Evolutionary conservation across 83 land plant species (phyloP), one percentile per base, ranked within the genome.

Genomic region (Larix sibirica): DNA sequence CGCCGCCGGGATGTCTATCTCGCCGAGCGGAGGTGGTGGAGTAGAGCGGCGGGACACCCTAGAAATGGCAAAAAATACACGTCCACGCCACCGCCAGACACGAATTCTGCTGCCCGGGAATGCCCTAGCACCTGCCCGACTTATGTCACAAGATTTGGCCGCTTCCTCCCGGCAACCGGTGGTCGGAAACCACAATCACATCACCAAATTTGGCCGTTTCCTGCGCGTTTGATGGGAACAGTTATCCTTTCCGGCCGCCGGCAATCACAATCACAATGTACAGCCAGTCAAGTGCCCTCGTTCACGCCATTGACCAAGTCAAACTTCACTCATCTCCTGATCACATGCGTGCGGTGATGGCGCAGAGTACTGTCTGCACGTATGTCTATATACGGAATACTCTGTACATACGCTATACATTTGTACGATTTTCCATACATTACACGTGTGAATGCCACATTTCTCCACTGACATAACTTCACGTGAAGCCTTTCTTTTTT

Each of bases 311-410:
- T 71, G 76, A 71, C 76, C 6, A 26, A 12, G 76, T 71, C 76
- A 71, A 71, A 68, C 42, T n/a, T 12, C n/a, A 18, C 8, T n/a
- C 76, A 8, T 6, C 54, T 18, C n/a, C 50, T 17, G 54, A 47
- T 71, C 76, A 71, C 76, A 71, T 71, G 76, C 76, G 76, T 71
- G 76, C 76, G 54, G 76, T 54, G 42, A 40, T 42, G n/a, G 76
- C 6, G 7, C 73, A 68, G n/a, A 18, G 73, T 68, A 70, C 75
- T 17, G 50, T 20, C 23, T 71, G 42, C 76, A 42, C 2, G 0
- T 47, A 8, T 47, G 54, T 47, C 54, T 47, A 47, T 0, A 47
- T 47, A 47, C 54, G 54, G 54, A 47, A 47, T 47, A 47, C 54
- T 47, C 10, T 47, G 54, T 47, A 47, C 9, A 47, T 47, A 47